Evolutionary conservation across 192 early-diverging fungal species (phyloP).

Genomic region (Coemansia aciculifera): DNA sequence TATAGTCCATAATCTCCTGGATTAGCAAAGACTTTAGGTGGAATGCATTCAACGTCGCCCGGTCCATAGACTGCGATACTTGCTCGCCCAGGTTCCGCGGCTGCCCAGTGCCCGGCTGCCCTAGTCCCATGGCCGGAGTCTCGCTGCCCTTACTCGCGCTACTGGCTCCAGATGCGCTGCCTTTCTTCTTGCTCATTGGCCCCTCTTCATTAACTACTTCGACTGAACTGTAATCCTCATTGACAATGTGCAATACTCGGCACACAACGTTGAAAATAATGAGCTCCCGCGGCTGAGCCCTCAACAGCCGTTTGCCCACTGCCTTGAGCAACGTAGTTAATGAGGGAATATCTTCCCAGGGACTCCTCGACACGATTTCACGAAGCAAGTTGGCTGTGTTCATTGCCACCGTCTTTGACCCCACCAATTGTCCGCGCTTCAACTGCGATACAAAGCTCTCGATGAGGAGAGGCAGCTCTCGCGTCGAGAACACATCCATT

Average conservation of each 20-base stretch:
- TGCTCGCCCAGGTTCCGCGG: constrained; percentile 63
- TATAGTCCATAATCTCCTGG: constrained; percentile 82
- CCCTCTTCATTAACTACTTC: constrained; percentile 24
- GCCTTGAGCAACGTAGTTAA: constrained; percentile 67
- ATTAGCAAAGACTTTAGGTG: constrained; percentile 75
- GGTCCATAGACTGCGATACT: constrained; percentile 33
- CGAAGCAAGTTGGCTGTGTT: constrained; percentile 76
- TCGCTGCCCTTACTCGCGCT: constrained; percentile 29
- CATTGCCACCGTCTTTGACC: constrained; percentile 65
- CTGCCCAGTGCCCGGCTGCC: constrained; percentile 12
- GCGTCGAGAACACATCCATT: constrained; percentile 11
- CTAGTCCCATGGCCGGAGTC: constrained; percentile 41
- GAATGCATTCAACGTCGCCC: constrained; percentile 39
- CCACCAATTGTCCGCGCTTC: constrained; percentile 67
- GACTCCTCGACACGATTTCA: constrained; percentile 72
- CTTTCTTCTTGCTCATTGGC: background rate
- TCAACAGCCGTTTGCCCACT: constrained; percentile 65
- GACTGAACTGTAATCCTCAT: constrained; percentile 56
- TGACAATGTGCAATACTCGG: constrained; percentile 80
- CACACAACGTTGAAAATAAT: constrained; percentile 84
- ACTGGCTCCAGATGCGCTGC: background rate
- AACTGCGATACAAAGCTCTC: constrained; percentile 59
- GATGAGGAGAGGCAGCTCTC: constrained; percentile 30
- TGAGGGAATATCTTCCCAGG: constrained; percentile 65
- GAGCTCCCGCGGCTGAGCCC: constrained; percentile 83